Evolutionary conservation across 148 eudicot genomes (phyloP).

Genomic region (Rhododendron vialii): DNA sequence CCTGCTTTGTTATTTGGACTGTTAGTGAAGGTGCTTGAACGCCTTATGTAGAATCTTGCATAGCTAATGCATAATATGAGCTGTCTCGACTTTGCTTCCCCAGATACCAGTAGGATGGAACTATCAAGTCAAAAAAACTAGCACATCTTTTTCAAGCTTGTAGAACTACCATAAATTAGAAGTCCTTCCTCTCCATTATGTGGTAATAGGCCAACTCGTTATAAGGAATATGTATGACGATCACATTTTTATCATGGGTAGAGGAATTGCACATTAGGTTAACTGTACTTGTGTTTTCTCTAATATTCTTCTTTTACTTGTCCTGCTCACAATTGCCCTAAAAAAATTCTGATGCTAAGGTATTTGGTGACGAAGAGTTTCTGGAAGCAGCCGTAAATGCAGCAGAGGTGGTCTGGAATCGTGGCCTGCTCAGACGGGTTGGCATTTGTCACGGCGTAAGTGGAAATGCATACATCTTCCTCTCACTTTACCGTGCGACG

Average conservation of each 20-base stretch:
- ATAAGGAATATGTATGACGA: not conserved
- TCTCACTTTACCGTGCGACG: slow-evolving; percentile 47
- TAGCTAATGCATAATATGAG: not conserved
- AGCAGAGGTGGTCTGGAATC: slow-evolving; percentile 61
- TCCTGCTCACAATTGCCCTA: not conserved
- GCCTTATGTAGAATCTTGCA: not conserved
- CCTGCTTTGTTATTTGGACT: not conserved
- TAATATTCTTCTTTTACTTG: not conserved
- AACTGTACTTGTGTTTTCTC: not conserved
- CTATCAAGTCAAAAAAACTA: not conserved
- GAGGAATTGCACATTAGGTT: not conserved
- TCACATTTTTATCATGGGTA: not conserved
- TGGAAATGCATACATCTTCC: slow-evolving; percentile 59
- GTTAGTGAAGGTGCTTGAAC: not conserved
- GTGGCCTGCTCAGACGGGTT: slow-evolving; percentile 55
- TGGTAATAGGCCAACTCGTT: not conserved
- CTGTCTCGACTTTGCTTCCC: not conserved
- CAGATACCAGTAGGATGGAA: not conserved
- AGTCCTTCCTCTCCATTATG: not conserved
- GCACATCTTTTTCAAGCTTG: not conserved
- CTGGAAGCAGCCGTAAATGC: slow-evolving; percentile 55
- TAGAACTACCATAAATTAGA: not conserved
- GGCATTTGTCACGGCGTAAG: slow-evolving; percentile 71
- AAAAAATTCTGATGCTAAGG: slow-evolving; percentile 18
- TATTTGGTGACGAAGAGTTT: slow-evolving; percentile 41